A percentile compares a stretch with the other conserved stretches of the same genome.
Conservation (phyloP, 805 yeast genomes). For the Danielia oregonensis region DNA sequence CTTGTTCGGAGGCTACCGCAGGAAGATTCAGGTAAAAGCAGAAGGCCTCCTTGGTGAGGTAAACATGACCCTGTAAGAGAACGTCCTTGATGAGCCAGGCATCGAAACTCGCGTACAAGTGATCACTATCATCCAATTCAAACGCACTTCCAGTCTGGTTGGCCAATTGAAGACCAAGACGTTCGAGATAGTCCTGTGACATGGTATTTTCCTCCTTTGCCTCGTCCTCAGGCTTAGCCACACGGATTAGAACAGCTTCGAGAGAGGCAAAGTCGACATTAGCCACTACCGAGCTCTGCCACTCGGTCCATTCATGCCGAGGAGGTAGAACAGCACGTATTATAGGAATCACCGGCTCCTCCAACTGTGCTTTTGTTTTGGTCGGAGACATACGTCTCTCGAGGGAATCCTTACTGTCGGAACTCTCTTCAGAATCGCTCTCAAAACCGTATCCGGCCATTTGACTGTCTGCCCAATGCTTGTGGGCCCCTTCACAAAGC, state of each 20-base stretch:
- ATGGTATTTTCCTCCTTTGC: slow-evolving; percentile 8
- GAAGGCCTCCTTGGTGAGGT: slow-evolving; percentile 60
- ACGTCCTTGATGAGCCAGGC: slow-evolving; percentile 85
- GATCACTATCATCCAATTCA: slow-evolving; percentile 50
- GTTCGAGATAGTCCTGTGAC: slow-evolving; percentile 1
- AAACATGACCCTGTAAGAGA: slow-evolving; percentile 79
- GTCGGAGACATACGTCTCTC: not conserved
- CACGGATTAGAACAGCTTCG: slow-evolving; percentile 9
- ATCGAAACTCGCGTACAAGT: slow-evolving; percentile 57
- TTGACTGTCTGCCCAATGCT: no score
- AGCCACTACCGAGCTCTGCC: slow-evolving; percentile 29
- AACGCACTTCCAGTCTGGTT: slow-evolving; percentile 33
- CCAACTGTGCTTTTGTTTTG: not conserved
- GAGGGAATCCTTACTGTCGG: not conserved
- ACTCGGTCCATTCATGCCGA: slow-evolving; percentile 13
- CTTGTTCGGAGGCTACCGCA: slow-evolving; percentile 10
- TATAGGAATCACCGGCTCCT: not conserved
- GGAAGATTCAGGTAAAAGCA: slow-evolving; percentile 82
- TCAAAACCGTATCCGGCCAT: not conserved
- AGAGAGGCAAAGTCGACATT: slow-evolving; percentile 7
- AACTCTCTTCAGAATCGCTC: not conserved
- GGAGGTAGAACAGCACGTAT: no score
- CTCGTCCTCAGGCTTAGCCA: slow-evolving; percentile 8
- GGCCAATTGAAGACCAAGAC: slow-evolving; percentile 16
- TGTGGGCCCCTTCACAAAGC: not conserved